These are phyloP conservation scores for Cryptococcus hybrid DNA, from an alignment of 1,284 basidiomycete species.

Conservation along the genomic window DNA sequence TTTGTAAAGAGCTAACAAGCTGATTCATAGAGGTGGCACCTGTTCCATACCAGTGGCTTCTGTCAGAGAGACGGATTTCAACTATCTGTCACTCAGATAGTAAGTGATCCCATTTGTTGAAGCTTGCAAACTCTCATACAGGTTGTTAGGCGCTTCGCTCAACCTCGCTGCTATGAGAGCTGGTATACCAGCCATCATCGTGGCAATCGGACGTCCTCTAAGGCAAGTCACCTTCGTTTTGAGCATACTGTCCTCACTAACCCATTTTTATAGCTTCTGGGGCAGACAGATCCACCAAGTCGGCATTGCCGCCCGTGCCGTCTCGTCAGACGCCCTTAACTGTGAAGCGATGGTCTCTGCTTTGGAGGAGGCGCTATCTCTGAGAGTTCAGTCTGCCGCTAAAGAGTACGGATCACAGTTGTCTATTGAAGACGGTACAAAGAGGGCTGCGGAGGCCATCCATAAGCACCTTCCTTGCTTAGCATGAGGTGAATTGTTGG, in stretches of 20 bases:
- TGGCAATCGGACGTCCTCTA: constrained; percentile 62
- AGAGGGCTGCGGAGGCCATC: constrained; percentile 58
- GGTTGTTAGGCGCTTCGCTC: not conserved
- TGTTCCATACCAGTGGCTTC: constrained; percentile 71
- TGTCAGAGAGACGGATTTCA: constrained; percentile 57
- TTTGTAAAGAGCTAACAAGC: not conserved
- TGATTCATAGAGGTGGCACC: constrained; percentile 47
- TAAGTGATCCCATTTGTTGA: constrained; percentile 14
- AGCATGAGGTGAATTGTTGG: constrained; percentile 55
- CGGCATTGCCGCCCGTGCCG: constrained; percentile 60
- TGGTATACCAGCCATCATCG: constrained; percentile 63
- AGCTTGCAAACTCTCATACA: not conserved
- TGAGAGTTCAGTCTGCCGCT: constrained; percentile 55
- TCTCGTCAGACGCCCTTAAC: constrained; percentile 54
- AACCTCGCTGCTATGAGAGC: constrained; percentile 57
- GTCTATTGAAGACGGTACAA: constrained; percentile 57
- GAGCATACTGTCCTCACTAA: not conserved
- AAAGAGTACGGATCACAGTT: constrained; percentile 58
- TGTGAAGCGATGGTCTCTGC: constrained; percentile 57
- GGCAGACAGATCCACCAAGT: constrained; percentile 62
- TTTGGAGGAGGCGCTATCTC: constrained; percentile 37
- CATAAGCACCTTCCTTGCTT: constrained; percentile 60
- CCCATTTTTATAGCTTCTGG: constrained; percentile 49
- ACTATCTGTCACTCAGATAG: constrained; percentile 70
- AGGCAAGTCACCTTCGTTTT: constrained; percentile 59